Base-by-base conservation (phyloP, 2,329 filamentous ascomycete species). In the Neobulgaria alba region DNA sequence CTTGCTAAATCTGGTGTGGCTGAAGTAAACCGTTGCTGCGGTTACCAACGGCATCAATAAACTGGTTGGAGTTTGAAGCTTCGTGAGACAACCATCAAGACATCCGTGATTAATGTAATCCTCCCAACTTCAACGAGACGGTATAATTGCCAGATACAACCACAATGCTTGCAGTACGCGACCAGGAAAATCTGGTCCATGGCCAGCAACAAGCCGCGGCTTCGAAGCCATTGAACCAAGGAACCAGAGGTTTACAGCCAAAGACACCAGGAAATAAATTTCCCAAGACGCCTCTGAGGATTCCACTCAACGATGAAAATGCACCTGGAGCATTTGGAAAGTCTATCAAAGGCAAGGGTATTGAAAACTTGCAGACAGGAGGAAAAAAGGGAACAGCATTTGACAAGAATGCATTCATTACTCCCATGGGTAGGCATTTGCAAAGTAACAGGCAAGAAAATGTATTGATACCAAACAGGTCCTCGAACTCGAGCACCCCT, bases 141-240 rank as follows among this genome's bases (percentile, higher is more conserved):
- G n/a, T n/a, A n/a, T n/a, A n/a, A n/a, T n/a, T n/a, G n/a, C 23
- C 23, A 14, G 26, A 29, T 42, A 34, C 34, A 29, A 34, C 21
- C 4, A 33, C 3, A 5, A 94, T 89, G 86, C 71, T 87, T 59
- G 84, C 85, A 46, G 72, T 82, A 20, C 76, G 79, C 55, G 85
- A 95, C 63, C 87, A 95, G 66, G 89, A 95, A 64, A 95, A 95
- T 64, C 66, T 86, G 61, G 75, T 86, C 55, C 79, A 86, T 60
- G 75, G 72, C 51, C 83, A 83, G 60, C 85, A 88, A 59, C 73
- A 79, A 45, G 75, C 71, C 36, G 79, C 79, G 17, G 75, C 79
- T 10, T 71, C 77, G 12, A 95, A 94, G 63, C 79, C 77, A 36
- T 65, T 82, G 51, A 81, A 81, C 58, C 82, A 87, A 52, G 69